phyloP scores from a whole-genome alignment of 2,329 filamentous ascomycete species.

The Neofusicoccum laricinum region DNA sequence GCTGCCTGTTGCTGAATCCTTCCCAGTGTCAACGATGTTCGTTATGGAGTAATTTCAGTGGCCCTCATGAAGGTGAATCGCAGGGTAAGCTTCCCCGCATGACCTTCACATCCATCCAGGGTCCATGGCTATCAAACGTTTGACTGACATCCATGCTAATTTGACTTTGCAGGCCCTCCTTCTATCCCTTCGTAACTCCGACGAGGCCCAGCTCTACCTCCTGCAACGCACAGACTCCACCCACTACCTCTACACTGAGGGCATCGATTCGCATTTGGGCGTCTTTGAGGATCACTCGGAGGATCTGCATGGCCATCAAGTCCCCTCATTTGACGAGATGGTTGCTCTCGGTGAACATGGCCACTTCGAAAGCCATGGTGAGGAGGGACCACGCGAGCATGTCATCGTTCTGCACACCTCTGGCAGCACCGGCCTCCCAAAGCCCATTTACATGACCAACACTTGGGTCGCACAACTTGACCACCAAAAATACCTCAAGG shows the following conservation, averaged over 20 bases:
- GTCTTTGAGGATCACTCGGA: background rate
- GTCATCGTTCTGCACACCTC: constrained; percentile 32
- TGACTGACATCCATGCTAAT: background rate
- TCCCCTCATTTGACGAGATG: constrained; percentile 2
- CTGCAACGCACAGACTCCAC: constrained; percentile 3
- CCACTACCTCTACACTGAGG: constrained; percentile 13
- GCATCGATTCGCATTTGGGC: constrained; percentile 1
- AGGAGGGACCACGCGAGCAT: constrained; percentile 19
- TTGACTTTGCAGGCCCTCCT: background rate
- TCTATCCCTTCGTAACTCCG: constrained; percentile 12
- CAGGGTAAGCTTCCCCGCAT: background rate
- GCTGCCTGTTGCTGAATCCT: background rate
- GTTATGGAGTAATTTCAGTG: background rate
- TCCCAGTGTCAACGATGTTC: constrained; percentile 6
- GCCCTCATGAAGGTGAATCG: constrained; percentile 13
- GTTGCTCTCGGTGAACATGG: background rate
- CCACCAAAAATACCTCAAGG: constrained; percentile 21
- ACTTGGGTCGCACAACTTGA: constrained; percentile 19
- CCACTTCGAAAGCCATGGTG: background rate
- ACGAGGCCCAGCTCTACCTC: constrained; percentile 13
- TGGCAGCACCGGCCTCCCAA: constrained; percentile 35
- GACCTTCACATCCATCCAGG: too few species aligned
- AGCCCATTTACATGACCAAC: constrained; percentile 26
- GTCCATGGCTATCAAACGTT: too few species aligned
- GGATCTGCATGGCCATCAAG: background rate